Conservation (phyloP, 257 asterid genomes). For the Hygrophila difformis region DNA sequence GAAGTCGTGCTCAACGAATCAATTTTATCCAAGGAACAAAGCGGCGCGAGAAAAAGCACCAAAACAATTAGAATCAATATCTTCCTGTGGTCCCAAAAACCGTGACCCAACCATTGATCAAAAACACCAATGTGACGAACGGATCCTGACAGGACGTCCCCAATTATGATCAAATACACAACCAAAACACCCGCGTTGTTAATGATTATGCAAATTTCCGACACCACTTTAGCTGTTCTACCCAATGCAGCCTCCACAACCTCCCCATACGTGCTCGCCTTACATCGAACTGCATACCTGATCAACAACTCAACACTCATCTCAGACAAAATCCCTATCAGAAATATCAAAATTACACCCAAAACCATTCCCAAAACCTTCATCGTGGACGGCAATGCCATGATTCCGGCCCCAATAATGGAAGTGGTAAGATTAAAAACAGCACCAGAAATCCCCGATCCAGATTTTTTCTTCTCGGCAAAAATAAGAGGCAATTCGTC, state of each 20-base stretch:
- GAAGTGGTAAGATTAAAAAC: constrained; percentile 91
- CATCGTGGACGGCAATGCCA: constrained; percentile 97
- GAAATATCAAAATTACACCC: constrained; percentile 57
- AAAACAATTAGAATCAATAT: constrained; percentile 52
- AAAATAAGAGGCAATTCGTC: constrained; percentile 70
- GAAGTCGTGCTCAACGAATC: constrained; percentile 83
- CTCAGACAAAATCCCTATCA: constrained; percentile 77
- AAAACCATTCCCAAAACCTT: constrained; percentile 68
- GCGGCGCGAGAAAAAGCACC: constrained; percentile 73
- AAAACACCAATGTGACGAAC: constrained; percentile 72
- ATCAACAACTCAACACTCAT: constrained; percentile 77
- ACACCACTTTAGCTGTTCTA: constrained; percentile 45
- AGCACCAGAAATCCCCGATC: constrained; percentile 69
- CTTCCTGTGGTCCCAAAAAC: constrained; percentile 88
- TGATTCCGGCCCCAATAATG: constrained; percentile 90
- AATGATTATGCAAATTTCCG: constrained; percentile 75
- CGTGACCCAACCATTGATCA: constrained; percentile 88
- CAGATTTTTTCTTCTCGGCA: constrained; percentile 46
- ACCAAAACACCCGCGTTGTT: constrained; percentile 84
- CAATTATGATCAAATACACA: constrained; percentile 86
- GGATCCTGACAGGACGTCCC: constrained; percentile 94
- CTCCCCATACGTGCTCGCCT: constrained; percentile 79
- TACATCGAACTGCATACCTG: constrained; percentile 71
- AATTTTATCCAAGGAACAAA: constrained; percentile 73
- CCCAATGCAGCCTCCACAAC: constrained; percentile 90